These are phyloP conservation scores for Fagopyrum homotropicum DNA, from an alignment of 148 eudicot species.

Conservation along the genomic window DNA sequence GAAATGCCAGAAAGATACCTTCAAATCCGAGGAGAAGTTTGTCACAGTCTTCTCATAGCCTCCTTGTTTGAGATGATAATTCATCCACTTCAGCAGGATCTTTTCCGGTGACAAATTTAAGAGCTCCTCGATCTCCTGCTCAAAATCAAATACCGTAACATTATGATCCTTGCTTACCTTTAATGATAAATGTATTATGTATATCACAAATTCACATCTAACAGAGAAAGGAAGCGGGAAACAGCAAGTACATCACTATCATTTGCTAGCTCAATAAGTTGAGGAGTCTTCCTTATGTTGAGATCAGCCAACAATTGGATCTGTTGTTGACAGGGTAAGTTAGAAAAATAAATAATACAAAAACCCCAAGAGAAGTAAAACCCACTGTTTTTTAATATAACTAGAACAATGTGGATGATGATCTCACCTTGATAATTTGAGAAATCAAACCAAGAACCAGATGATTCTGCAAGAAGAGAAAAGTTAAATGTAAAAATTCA, in stretches of 20 bases:
- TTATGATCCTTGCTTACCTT: too few species aligned
- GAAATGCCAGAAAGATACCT: slow-evolving; percentile 35
- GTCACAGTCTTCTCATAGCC: slow-evolving; percentile 74
- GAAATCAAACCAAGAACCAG: slow-evolving; percentile 84
- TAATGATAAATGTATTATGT: too few species aligned
- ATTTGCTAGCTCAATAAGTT: slow-evolving; percentile 81
- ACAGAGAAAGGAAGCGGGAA: too few species aligned
- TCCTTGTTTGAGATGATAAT: slow-evolving; percentile 81
- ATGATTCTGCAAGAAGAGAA: slow-evolving; percentile 58
- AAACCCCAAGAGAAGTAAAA: not conserved
- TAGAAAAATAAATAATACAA: not conserved
- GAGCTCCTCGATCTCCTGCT: slow-evolving; percentile 92
- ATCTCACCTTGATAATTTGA: slow-evolving; percentile 83
- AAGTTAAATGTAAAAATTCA: not conserved
- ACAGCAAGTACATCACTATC: slow-evolving; percentile 50
- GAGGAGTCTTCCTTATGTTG: slow-evolving; percentile 90
- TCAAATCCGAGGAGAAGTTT: slow-evolving; percentile 83
- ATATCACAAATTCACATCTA: too few species aligned
- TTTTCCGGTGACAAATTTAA: slow-evolving; percentile 82
- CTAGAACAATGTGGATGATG: not conserved
- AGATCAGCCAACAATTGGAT: slow-evolving; percentile 92
- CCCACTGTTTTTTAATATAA: not conserved
- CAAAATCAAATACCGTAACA: not conserved
- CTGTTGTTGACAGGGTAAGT: slow-evolving; percentile 28
- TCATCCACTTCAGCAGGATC: slow-evolving; percentile 93